Percentiles rank a stretch among this genome's conserved stretches.
Conservation (phyloP, 768 basidiomycete genomes). For the Agrocybe pediades region DNA sequence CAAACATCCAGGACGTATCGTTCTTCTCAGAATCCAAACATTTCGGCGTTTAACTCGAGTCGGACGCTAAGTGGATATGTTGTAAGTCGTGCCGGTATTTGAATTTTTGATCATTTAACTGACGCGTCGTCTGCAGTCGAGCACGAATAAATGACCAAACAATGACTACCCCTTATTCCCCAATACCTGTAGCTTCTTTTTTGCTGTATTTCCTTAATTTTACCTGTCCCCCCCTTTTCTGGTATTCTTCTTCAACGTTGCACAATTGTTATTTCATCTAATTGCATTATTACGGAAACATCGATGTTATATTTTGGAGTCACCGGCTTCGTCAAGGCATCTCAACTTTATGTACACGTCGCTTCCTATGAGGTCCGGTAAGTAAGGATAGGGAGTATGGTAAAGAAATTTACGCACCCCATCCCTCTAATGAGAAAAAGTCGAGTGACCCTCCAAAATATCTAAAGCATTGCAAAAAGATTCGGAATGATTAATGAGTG, state of each 20-base stretch:
- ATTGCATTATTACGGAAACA: conserved; percentile 2
- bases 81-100: conserved; percentile 42
- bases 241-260: no score
- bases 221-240: conserved; percentile 35
- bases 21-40: conserved; percentile 66
- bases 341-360: conserved; percentile 53
- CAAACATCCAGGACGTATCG: conserved; percentile 70
- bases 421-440: conserved; percentile 79
- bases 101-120: conserved; percentile 1
- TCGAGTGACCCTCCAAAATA: conserved; percentile 90
- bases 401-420: conserved; percentile 54
- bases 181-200: conserved; percentile 19
- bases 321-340: conserved; percentile 51
- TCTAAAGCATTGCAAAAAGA: no score
- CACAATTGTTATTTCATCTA: conserved; percentile 22
- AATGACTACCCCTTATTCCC: conserved; percentile 10
- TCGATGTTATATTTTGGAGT: conserved; percentile 37
- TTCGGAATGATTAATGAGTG: no score
- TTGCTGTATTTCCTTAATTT: conserved; percentile 34
- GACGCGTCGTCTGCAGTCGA: conserved; percentile 31
- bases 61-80: conserved; percentile 71
- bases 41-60: conserved; percentile 76
- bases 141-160: conserved; percentile 37
- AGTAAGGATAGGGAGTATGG: background rate
- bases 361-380: conserved; percentile 33